phyloP scores from a whole-genome alignment of 1,284 basidiomycete genomes.

The Cutaneotrichosporon arboriforme region DNA sequence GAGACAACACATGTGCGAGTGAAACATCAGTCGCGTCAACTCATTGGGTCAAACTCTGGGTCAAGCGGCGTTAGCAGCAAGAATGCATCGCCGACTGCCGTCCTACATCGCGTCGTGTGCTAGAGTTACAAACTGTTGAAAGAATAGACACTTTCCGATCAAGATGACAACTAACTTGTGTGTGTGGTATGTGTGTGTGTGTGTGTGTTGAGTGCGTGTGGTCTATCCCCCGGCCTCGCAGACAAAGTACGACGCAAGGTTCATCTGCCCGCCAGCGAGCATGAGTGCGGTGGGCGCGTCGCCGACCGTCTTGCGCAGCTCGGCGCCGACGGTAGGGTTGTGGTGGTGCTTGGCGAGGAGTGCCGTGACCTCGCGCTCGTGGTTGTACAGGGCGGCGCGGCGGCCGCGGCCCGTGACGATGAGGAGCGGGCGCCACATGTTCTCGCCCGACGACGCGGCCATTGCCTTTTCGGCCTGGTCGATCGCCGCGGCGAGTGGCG shows the following conservation, averaged over 20 bases:
- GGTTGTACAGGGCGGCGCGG: constrained; percentile 59
- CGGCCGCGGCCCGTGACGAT: constrained; percentile 66
- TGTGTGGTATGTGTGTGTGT: no score
- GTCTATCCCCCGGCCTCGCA: constrained; percentile 57
- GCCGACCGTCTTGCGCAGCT: constrained; percentile 72
- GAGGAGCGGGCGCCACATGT: constrained; percentile 54
- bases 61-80: no score
- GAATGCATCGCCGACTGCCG: no score
- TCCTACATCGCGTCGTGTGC: no score
- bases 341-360: constrained; percentile 59
- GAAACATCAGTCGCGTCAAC: no score
- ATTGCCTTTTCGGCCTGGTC: constrained; percentile 54
- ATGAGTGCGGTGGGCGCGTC: constrained; percentile 72
- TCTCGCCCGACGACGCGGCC: constrained; percentile 51
- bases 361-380: constrained; percentile 56
- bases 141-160: no score
- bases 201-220: no score
- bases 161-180: background rate
- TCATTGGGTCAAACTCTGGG: no score
- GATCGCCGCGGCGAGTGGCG: constrained; percentile 51
- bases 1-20: no score
- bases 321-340: constrained; percentile 53
- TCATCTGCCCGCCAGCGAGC: constrained; percentile 51
- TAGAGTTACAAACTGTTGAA: no score
- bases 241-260: constrained; percentile 61